phyloP scores from a whole-genome alignment of 1,139 yeast genomes.

The Saccharomyces hybrid region DNA sequence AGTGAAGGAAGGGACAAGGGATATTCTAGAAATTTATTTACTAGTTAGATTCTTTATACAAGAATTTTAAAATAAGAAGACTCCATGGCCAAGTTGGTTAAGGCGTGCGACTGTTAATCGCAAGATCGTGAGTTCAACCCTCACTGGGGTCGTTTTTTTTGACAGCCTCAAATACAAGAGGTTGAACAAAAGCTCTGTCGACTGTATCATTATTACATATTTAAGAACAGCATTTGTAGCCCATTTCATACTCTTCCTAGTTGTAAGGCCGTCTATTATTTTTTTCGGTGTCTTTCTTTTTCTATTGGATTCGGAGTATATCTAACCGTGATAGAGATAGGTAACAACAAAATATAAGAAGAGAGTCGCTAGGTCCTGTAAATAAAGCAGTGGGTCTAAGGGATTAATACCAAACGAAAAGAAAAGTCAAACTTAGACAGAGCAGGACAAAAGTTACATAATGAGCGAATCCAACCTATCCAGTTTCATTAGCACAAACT shows the following conservation, averaged over 20 bases:
- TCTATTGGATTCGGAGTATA: not conserved
- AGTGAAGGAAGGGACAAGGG: not conserved
- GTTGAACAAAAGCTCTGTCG: not conserved
- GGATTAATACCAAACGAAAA: not conserved
- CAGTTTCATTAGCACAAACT: constrained; percentile 6
- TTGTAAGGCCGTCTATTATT: not conserved
- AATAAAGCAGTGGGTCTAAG: too few relatives aligned
- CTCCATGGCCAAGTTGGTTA: constrained; percentile 27
- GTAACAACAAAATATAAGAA: not conserved
- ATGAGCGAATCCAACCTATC: constrained; percentile 4
- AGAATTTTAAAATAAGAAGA: constrained; percentile 5
- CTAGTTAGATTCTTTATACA: not conserved
- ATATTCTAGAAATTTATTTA: too few relatives aligned
- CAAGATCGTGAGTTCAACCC: constrained; percentile 28
- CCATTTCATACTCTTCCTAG: not conserved
- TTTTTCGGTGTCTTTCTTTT: not conserved
- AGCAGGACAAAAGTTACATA: too few relatives aligned
- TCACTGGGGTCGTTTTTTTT: constrained; percentile 24
- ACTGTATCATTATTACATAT: not conserved
- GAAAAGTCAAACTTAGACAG: too few relatives aligned
- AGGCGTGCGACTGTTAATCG: constrained; percentile 29
- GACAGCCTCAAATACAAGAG: not conserved
- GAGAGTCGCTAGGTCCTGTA: too few relatives aligned
- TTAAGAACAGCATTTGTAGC: not conserved
- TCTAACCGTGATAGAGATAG: not conserved